phyloP scores from a whole-genome alignment of 2,329 filamentous ascomycete species.

The Epichloe aotearoae region DNA sequence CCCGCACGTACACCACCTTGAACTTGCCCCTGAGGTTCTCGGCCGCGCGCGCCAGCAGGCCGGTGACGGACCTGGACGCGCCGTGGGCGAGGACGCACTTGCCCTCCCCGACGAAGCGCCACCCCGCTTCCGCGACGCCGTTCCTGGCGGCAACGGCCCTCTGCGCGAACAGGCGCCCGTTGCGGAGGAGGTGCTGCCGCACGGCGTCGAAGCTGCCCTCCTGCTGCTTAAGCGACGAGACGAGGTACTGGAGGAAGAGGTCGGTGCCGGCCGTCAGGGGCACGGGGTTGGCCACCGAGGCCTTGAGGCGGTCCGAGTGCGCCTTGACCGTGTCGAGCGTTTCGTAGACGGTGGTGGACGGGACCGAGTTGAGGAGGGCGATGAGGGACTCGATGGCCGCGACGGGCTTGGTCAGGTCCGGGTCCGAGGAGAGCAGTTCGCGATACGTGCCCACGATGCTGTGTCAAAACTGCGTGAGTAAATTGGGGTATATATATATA shows the following conservation, averaged over 20 bases:
- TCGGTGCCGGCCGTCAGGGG: conserved; percentile 89
- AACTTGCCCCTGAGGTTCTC: conserved; percentile 54
- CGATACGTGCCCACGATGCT: conserved; percentile 45
- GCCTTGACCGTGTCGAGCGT: conserved; percentile 74
- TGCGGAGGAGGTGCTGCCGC: conserved; percentile 69
- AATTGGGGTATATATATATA: not conserved
- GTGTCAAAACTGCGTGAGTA: not conserved
- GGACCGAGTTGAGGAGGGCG: conserved; percentile 65
- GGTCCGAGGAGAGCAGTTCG: conserved; percentile 47
- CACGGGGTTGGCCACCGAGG: conserved; percentile 72
- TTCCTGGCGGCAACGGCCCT: conserved; percentile 75
- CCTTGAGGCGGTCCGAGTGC: conserved; percentile 66
- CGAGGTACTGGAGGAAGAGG: conserved; percentile 87
- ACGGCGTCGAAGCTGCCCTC: conserved; percentile 59
- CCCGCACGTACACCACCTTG: conserved; percentile 67
- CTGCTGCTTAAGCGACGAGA: conserved; percentile 54
- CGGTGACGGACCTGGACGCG: conserved; percentile 70
- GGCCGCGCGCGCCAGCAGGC: conserved; percentile 56
- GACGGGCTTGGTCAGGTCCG: conserved; percentile 87
- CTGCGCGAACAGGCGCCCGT: conserved; percentile 74
- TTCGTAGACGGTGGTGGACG: conserved; percentile 81
- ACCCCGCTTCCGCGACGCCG: conserved; percentile 68
- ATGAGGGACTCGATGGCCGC: conserved; percentile 90
- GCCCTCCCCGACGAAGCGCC: conserved; percentile 65
- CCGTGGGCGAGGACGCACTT: conserved; percentile 82